These are phyloP conservation scores for Neurospora sp. DNA, from an alignment of 495 filamentous ascomycete species.

Conservation along the genomic window DNA sequence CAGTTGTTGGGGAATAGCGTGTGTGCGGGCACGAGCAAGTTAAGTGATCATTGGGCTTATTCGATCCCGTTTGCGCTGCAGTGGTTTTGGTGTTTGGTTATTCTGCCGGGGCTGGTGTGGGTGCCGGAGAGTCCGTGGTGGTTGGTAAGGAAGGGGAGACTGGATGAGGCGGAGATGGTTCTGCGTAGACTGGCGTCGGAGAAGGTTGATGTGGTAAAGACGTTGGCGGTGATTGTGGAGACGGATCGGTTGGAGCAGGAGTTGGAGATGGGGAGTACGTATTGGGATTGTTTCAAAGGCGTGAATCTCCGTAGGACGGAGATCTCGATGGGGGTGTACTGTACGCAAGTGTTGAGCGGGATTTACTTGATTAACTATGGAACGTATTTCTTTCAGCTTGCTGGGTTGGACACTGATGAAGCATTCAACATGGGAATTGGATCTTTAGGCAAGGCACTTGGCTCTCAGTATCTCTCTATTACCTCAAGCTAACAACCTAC, in stretches of 20 bases:
- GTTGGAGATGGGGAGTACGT: slow-evolving; percentile 45
- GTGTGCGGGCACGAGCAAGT: slow-evolving; percentile 36
- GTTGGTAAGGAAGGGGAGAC: slow-evolving; percentile 45
- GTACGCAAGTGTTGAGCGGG: slow-evolving; percentile 41
- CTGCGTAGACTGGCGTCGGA: slow-evolving; percentile 32
- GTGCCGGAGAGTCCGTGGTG: slow-evolving; percentile 59
- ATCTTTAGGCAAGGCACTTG: slow-evolving; percentile 23
- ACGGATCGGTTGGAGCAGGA: slow-evolving; percentile 51
- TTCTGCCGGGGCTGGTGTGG: slow-evolving; percentile 45
- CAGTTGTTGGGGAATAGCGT: slow-evolving; percentile 49
- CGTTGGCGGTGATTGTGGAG: slow-evolving; percentile 49
- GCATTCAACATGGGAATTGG: slow-evolving; percentile 44
- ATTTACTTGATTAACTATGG: slow-evolving; percentile 47
- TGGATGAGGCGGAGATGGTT: slow-evolving; percentile 37
- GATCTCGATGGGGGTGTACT: slow-evolving; percentile 41
- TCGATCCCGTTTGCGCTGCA: slow-evolving; percentile 52
- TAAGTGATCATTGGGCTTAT: slow-evolving; percentile 39
- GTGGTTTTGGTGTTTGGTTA: slow-evolving; percentile 56
- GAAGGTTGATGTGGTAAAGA: slow-evolving; percentile 29
- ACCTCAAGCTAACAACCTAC: not conserved
- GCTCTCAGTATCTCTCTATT: no score
- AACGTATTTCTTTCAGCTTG: slow-evolving; percentile 56
- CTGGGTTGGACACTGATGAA: slow-evolving; percentile 39
- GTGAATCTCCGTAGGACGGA: slow-evolving; percentile 47
- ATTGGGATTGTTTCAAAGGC: slow-evolving; percentile 45